Evolutionary conservation across 2,329 filamentous ascomycete species (phyloP).

Genomic region (Claviceps quebecensis): DNA sequence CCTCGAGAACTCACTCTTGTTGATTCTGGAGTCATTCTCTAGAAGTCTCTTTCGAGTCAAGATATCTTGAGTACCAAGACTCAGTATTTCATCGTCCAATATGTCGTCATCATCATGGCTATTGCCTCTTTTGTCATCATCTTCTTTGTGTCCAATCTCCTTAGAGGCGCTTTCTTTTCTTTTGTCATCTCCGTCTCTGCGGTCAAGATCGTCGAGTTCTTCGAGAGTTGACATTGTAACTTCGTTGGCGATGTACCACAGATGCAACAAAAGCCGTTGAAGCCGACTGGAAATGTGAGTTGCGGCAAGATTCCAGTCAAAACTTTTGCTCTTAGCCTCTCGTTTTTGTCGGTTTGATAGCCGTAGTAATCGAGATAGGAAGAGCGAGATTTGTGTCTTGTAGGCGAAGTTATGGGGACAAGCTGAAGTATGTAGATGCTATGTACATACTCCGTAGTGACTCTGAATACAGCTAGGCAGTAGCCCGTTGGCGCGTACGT

Average conservation of each 20-base stretch:
- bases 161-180: constrained; percentile 21
- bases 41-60: constrained; percentile 78
- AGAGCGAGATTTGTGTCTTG: neutral
- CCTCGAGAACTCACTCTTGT: constrained; percentile 93
- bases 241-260: neutral
- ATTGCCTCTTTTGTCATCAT: constrained; percentile 72
- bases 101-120: constrained; percentile 63
- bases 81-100: constrained; percentile 85
- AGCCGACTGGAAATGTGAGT: no score
- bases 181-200: constrained; percentile 62
- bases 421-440: neutral
- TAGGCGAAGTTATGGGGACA: neutral
- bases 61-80: constrained; percentile 88
- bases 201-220: constrained; percentile 81
- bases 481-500: constrained; percentile 9
- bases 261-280: neutral
- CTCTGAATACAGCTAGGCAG: constrained; percentile 8
- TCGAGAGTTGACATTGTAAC: constrained; percentile 72
- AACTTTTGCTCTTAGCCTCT: no score
- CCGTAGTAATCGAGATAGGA: neutral
- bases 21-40: constrained; percentile 96
- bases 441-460: no score
- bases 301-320: no score
- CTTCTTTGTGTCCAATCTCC: constrained; percentile 28
- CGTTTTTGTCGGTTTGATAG: neutral